Evolutionary conservation across 148 eudicot genomes (phyloP), one percentile per base, ranked within the genome.

Genomic region (Diospyros kaki): DNA sequence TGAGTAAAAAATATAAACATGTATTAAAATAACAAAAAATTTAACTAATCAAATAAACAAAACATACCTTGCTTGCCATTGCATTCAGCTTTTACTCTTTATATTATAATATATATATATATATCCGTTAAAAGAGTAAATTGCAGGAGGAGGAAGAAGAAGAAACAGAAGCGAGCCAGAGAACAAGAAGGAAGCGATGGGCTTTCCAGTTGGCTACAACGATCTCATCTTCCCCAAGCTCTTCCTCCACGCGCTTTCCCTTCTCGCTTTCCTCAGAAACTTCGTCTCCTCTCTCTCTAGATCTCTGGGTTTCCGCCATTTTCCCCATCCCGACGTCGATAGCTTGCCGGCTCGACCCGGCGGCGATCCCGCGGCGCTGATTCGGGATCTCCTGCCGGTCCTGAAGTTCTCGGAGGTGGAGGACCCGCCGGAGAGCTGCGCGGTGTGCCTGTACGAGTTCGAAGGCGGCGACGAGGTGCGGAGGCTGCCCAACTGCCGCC

Each of bases 331-430:
- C 41, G 84, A 82, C 6, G 69, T 73, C 28, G 40, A 56, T 28
- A 28, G 28, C 3, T 78, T 80, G 73, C 83, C 86, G 38, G 69
- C 80, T 11, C 76, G 76, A 61, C 42, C 81, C 74, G 78, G 79
- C 46, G 59, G 45, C 76, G 58, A 6, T 2, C 70, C 97, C 4
- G 87, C 94, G 0, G 77, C 79, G 39, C 73, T 92, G 59, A 84
- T 95, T 70, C 91, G 87, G 15, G 96, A 95, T 55, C 76, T 90
- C 45, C 80, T 92, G 1, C 97, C 98, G 2, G 91, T 84, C 3
- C 89, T 86, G 61, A 92, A 77, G 58, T 89, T 83, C 76, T 76
- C 82, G 1, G 93, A 90, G 59, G 68, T 90, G 43, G 73, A 2
- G 39, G 76, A 79, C 69, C 77, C 81, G 41, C 76, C 86, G 13